phyloP scores from a whole-genome alignment of 768 basidiomycete genomes.

The Neoboletus magnificus region DNA sequence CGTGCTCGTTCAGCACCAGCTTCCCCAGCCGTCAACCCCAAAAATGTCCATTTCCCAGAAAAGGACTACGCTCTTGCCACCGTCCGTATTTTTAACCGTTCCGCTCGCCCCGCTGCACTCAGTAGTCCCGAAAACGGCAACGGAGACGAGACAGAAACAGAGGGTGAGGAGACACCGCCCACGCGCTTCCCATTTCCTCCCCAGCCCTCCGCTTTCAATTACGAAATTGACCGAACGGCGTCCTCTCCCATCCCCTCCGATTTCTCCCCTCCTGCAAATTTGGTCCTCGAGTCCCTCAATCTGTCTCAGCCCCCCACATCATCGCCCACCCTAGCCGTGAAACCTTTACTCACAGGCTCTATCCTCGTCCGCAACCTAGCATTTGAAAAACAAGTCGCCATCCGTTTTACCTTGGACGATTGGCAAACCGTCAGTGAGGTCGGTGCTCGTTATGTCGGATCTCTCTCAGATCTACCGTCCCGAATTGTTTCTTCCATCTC shows the following conservation, averaged over 20 bases:
- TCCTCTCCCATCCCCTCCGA: slow-evolving; percentile 13
- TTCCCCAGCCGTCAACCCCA: slow-evolving; percentile 53
- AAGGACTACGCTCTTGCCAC: slow-evolving; percentile 58
- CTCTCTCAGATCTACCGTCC: slow-evolving; percentile 38
- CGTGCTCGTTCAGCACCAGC: slow-evolving; percentile 58
- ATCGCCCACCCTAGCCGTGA: not conserved
- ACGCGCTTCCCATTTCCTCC: slow-evolving; percentile 26
- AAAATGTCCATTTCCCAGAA: slow-evolving; percentile 87
- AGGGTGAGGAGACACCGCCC: slow-evolving; percentile 24
- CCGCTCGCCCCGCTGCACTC: slow-evolving; percentile 66
- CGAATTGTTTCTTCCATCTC: slow-evolving; percentile 12
- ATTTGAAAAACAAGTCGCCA: slow-evolving; percentile 80
- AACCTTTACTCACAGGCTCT: slow-evolving; percentile 59
- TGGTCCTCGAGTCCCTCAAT: slow-evolving; percentile 38
- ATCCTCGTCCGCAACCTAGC: slow-evolving; percentile 82
- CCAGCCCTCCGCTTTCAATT: slow-evolving; percentile 12
- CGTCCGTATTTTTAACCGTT: slow-evolving; percentile 59
- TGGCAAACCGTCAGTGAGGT: slow-evolving; percentile 96
- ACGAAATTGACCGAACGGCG: slow-evolving; percentile 21
- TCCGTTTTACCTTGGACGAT: slow-evolving; percentile 89
- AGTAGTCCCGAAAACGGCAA: slow-evolving; percentile 13
- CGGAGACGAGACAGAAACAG: slow-evolving; percentile 47
- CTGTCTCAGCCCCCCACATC: slow-evolving; percentile 19
- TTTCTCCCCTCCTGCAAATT: slow-evolving; percentile 20
- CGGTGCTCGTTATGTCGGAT: slow-evolving; percentile 44